phyloP scores from a whole-genome alignment of 164 flowering plant species.

The Vitis cinerea region DNA sequence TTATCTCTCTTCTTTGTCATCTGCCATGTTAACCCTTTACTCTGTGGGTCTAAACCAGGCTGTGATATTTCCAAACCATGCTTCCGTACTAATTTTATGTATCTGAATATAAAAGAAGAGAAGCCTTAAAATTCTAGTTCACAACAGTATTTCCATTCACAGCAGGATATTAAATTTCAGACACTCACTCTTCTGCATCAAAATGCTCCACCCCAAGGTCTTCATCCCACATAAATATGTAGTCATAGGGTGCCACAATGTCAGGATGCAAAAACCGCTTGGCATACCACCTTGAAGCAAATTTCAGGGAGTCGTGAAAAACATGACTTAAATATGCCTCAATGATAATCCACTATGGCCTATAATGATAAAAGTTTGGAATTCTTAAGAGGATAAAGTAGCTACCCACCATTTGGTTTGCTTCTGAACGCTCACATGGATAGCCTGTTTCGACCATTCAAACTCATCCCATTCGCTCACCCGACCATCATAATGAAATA shows the following conservation, averaged over 20 bases:
- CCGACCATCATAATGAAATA: conserved; percentile 77
- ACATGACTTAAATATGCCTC: background rate
- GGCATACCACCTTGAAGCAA: conserved; percentile 49
- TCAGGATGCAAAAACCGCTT: conserved; percentile 55
- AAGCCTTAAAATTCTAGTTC: background rate
- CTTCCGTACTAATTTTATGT: conserved; percentile 40
- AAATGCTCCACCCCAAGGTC: conserved; percentile 59
- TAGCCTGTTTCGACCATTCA: conserved; percentile 78
- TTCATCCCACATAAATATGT: conserved; percentile 58
- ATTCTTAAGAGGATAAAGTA: background rate
- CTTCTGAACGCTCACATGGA: conserved; percentile 49
- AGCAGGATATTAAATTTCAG: background rate
- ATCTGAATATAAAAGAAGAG: conserved; percentile 20
- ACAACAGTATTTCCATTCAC: background rate
- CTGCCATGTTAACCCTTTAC: conserved; percentile 39
- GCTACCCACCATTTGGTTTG: conserved; percentile 53
- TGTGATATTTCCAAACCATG: conserved; percentile 55
- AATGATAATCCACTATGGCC: background rate
- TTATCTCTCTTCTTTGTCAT: conserved; percentile 50
- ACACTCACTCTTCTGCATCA: conserved; percentile 45
- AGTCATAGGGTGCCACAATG: conserved; percentile 52
- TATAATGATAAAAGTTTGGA: background rate
- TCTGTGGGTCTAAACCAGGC: conserved; percentile 47
- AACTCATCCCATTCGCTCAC: conserved; percentile 72
- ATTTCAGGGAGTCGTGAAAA: conserved; percentile 4